Evolutionary conservation across 805 yeast species (phyloP), one percentile per base, ranked within the genome.

Genomic region (Vanderwaltozyma polyspora): DNA sequence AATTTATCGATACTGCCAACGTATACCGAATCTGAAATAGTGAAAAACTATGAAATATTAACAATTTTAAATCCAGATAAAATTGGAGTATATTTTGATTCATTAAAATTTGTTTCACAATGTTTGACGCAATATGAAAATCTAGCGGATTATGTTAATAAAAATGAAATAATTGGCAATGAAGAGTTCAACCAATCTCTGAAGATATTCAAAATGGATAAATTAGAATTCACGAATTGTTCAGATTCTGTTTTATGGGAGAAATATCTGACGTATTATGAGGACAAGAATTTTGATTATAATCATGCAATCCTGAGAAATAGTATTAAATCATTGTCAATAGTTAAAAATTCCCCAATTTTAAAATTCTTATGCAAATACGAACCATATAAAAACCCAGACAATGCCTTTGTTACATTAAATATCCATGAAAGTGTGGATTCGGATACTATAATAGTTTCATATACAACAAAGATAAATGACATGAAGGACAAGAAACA

Each of bases 391-490:
- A 36, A 35, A 12, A 38, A 33, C 4, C 46, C 68, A 33, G 57
- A 63, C n/a, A 67, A 67, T 29, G 80, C 85, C 0, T 77, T 74
- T 44, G 55, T 58, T 0, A 45, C 57, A 1, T 53, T 80, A 23
- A 78, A 69, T 5, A 63, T 73, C n/a, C 66, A 66, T 34, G 62
- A 65, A 1, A 55, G 63, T 0, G 72, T 74, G 7, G 79, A 72
- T 39, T 82, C 76, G 49, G 91, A 82, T 40, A 74, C 80, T 28
- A 70, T 84, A 2, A 65, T 75, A 18, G 78, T 91, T 1, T 85
- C 93, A 1, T 81, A 72, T 48, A 76, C 78, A 38, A 63, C 79
- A 29, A 74, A 75, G 38, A 49, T 67, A 2, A 70, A 70, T 26
- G 91, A 81, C 35, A 45, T 55, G 1, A 63, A 63, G 1, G 62